Base-by-base conservation (phyloP, 2,329 filamentous ascomycete genomes). In the Davidsoniella virescens region DNA sequence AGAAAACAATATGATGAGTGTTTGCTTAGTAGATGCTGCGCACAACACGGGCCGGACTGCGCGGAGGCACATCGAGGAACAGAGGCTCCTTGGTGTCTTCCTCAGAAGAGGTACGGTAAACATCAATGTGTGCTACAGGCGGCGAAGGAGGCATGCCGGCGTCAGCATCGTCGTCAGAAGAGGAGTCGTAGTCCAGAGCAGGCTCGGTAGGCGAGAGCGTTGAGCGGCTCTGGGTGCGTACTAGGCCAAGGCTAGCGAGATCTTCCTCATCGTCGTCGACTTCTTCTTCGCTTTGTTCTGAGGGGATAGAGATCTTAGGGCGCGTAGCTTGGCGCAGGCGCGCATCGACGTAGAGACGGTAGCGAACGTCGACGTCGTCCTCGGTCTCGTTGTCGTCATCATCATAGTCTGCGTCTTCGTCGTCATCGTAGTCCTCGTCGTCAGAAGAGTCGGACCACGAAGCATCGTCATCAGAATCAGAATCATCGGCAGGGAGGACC, bases 141-240 rank as follows among this genome's bases (percentile, higher is more conserved):
- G 82, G 82, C 54, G 81, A 84, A 17, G 80, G 81, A 6, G 84
- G 84, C 76, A 85, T 77, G 44, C 71, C 67, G 57, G 84, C 41
- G 80, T 33, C 29, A 4, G 29, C 29, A 65, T 87, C 83, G 58
- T 87, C 82, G 52, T 78, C 80, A 2, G 76, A 79, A 55, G 81
- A 81, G 33, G 70, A 73, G 61, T 87, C 82, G 55, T 77, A 70
- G 63, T 87, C 81, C 58, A 78, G 69, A 56, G 80, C 72, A 52
- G 87, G 76, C 62, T 85, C 82, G 7, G 83, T 83, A 48, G 82
- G 74, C 49, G 78, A 76, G 59, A 65, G 74, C 59, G 70, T 69
- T 1, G 36, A 42, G 65, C 80, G 80, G 5, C 82, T 87, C 23
- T 70, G 70, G 54, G 80, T 82, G 59, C 81, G 78, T 50, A 80